Base-by-base conservation (phyloP, 768 basidiomycete genomes). In the Psilocybe azurescens region DNA sequence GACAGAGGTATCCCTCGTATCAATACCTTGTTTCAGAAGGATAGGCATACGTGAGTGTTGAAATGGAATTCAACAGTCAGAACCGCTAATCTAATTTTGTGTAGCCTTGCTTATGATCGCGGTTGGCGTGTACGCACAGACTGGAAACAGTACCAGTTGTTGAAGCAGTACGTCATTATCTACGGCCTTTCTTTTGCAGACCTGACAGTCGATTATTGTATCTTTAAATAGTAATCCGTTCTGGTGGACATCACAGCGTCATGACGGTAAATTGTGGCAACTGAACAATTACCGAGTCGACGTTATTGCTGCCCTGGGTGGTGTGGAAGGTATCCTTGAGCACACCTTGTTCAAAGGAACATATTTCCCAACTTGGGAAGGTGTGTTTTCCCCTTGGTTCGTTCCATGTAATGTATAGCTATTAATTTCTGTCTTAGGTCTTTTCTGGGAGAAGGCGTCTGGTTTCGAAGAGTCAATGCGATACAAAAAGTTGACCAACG, bases 201-300 rank as follows among this genome's bases (percentile, higher is more conserved):
- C 1, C 20, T 24, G n/a, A 39, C 14, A 47, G 50, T 32, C 30
- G 30, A 24, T 24, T 41, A 55, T 11, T 53, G 38, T 38, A 59
- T 20, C 24, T 56, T 59, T 28, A 55, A 66, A 56, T 66, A 93
- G 91, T 73, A 97, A 97, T 71, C 97, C 97, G 0, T 99, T 98
- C 88, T 95, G 94, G 94, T 99, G 97, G 97, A 99, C 97, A 7
- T 95, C 92, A 7, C 96, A 98, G 72, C 88, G 97, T 5, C 97
- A 97, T 65, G 95, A 97, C 67, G 95, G 94, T 52, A 97, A 98
- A 74, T 79, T 98, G 3, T 97, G 95, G 95, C 93, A 97, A 67
- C 79, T 99, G 58, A 98, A 98, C 80, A 96, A 96, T 75, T 99
- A 99, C 79, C 93, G 97, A 63, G 95, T 99, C 53, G 97, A 99